phyloP scores from a whole-genome alignment of 2,329 filamentous ascomycete genomes.

The Beauveria bassiana region DNA sequence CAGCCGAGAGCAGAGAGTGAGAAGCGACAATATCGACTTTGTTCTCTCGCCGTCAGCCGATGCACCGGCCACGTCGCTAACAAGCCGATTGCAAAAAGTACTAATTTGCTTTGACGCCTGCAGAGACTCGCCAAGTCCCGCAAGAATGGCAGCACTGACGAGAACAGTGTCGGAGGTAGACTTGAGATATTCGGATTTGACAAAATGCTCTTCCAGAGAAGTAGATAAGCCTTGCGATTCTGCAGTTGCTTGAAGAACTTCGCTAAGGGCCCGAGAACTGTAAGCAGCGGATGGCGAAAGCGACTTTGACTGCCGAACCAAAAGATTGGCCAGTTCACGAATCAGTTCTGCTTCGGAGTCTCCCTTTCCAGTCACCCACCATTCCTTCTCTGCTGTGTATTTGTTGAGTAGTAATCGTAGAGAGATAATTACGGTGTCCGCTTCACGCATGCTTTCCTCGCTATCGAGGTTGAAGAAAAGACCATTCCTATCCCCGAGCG shows the following conservation, averaged over 20 bases:
- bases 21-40: constrained; percentile 41
- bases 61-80: constrained; percentile 52
- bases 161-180: constrained; percentile 38
- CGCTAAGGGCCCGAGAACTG: constrained; percentile 42
- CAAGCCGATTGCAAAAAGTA: constrained; percentile 50
- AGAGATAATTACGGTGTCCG: constrained; percentile 36
- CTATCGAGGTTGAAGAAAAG: constrained; percentile 38
- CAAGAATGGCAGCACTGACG: constrained; percentile 40
- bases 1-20: constrained; percentile 44
- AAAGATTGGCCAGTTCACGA: constrained; percentile 33
- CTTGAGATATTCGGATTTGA: constrained; percentile 39
- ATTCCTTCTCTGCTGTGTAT: constrained; percentile 24
- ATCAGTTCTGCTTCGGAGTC: constrained; percentile 29
- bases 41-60: constrained; percentile 36
- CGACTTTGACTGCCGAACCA: constrained; percentile 35
- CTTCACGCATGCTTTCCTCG: constrained; percentile 27
- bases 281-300: constrained; percentile 41
- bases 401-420: constrained; percentile 30
- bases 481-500: constrained; percentile 32
- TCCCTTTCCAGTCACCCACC: constrained; percentile 31
- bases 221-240: constrained; percentile 39
- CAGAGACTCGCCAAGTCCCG: constrained; percentile 44
- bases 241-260: constrained; percentile 39
- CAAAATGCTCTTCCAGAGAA: constrained; percentile 39
- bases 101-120: constrained; percentile 39